Conservation (phyloP, 805 yeast genomes). For the Yarrowia hollandica region DNA sequence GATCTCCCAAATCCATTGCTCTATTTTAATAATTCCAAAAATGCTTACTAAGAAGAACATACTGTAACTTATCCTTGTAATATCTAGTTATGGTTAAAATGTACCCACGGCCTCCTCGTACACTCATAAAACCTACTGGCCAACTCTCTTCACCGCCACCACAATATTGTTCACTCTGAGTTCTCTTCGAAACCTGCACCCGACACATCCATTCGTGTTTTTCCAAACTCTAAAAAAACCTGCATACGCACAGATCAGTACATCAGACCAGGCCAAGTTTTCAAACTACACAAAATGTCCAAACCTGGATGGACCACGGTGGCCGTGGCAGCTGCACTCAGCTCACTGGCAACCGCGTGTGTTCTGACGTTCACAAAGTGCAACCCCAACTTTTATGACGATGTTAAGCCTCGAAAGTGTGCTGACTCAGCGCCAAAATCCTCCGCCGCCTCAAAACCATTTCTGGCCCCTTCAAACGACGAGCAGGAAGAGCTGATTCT, state of each 20-base stretch:
- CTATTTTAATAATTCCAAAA: too few relatives aligned
- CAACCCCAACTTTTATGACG: constrained; percentile 19
- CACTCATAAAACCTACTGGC: too few relatives aligned
- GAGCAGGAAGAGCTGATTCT: constrained; percentile 64
- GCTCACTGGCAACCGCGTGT: constrained; percentile 20
- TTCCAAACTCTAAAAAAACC: background rate
- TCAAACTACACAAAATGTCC: background rate
- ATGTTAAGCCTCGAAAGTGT: background rate
- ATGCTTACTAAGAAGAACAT: too few relatives aligned
- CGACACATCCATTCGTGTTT: too few relatives aligned
- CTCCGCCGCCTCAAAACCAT: background rate
- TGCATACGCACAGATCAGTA: background rate
- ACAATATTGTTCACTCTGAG: too few relatives aligned
- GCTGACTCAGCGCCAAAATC: background rate
- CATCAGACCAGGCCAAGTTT: background rate
- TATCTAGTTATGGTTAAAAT: too few relatives aligned
- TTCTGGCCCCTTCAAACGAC: background rate
- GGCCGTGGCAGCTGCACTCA: background rate
- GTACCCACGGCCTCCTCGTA: too few relatives aligned
- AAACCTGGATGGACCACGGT: constrained; percentile 26
- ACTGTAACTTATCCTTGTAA: too few relatives aligned
- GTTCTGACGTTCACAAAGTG: constrained; percentile 5
- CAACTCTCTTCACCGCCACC: too few relatives aligned
- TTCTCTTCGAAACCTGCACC: too few relatives aligned
- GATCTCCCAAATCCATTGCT: background rate